A percentile compares a stretch with the other conserved stretches of the same genome.
Evolutionary conservation across 1,139 yeast species (phyloP).

Genomic region (Candida sojae): DNA sequence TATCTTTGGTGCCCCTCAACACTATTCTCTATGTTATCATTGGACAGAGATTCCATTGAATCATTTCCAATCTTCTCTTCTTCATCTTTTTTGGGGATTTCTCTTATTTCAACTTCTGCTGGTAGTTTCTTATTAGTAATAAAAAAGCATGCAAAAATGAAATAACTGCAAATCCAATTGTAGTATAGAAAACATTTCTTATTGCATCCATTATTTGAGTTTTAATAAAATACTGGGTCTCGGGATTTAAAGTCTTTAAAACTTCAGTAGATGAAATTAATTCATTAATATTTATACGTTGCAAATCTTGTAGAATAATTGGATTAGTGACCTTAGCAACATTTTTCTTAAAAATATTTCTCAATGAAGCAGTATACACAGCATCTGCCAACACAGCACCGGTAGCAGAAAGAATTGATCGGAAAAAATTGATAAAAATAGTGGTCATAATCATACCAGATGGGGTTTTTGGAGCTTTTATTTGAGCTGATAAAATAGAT

Average conservation of each 20-base stretch:
- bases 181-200: slow-evolving; percentile 33
- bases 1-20: neutral
- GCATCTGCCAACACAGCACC: slow-evolving; percentile 36
- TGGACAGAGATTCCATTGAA: neutral
- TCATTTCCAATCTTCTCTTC: neutral
- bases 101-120: slow-evolving; percentile 2
- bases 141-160: slow-evolving; percentile 23
- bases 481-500: slow-evolving; percentile 29
- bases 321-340: slow-evolving; percentile 19
- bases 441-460: slow-evolving; percentile 42
- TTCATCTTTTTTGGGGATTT: neutral
- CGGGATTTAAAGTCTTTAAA: slow-evolving; percentile 23
- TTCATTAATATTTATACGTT: slow-evolving; percentile 11
- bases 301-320: slow-evolving; percentile 21
- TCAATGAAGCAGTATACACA: slow-evolving; percentile 32
- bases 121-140: slow-evolving; percentile 35
- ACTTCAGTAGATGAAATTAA: slow-evolving; percentile 23
- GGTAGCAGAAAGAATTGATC: slow-evolving; percentile 33
- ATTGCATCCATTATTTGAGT: slow-evolving; percentile 30
- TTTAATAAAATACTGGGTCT: slow-evolving; percentile 27
- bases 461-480: slow-evolving; percentile 37
- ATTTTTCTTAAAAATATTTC: slow-evolving; percentile 18
- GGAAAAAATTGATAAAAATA: slow-evolving; percentile 29
- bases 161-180: slow-evolving; percentile 28
- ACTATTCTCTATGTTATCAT: neutral